Conservation (phyloP, 305 asterid genomes). For the Fraxinus velutina region DNA sequence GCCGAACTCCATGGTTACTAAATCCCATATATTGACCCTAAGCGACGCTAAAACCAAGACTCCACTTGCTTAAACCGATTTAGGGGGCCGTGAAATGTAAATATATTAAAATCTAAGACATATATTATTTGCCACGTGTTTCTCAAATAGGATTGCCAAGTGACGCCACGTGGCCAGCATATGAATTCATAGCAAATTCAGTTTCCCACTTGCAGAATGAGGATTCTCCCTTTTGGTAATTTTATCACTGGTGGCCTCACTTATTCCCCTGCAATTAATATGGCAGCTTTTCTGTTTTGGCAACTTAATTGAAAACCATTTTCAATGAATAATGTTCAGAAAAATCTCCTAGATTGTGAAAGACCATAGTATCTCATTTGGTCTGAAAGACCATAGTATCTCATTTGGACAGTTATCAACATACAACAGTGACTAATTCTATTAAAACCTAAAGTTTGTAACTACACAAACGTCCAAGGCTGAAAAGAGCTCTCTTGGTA, state of each 20-base stretch:
- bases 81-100: neutral
- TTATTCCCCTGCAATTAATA: neutral
- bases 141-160: neutral
- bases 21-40: neutral
- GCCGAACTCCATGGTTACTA: neutral
- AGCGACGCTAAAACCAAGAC: constrained; percentile 1
- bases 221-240: constrained; percentile 2
- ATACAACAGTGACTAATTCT: neutral
- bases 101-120: neutral
- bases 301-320: neutral
- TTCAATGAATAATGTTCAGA: neutral
- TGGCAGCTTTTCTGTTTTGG: neutral
- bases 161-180: neutral
- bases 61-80: neutral
- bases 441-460: neutral
- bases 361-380: neutral
- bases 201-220: constrained; percentile 7
- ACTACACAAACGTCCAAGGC: neutral
- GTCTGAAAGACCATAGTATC: neutral
- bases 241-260: neutral
- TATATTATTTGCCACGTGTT: neutral
- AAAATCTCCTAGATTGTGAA: neutral
- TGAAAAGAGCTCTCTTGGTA: neutral
- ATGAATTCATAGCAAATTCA: neutral
- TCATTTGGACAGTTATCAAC: neutral